Evolutionary conservation across 2,329 filamentous ascomycete species (phyloP).

Genomic region (Verticillium tricorpus): DNA sequence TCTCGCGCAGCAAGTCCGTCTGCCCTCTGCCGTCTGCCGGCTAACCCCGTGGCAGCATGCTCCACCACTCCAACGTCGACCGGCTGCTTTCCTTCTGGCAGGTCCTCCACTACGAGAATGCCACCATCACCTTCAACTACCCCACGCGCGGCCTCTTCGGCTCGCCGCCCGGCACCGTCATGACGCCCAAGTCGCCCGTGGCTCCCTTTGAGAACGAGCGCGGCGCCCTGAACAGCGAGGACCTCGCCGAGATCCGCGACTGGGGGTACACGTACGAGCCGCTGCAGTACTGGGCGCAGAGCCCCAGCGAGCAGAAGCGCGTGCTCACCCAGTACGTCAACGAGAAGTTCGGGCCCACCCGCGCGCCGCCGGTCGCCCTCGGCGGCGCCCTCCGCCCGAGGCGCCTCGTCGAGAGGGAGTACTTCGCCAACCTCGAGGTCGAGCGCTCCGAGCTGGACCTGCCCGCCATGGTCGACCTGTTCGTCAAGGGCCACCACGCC

Average conservation of each 20-base stretch:
- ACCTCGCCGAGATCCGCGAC: conserved; percentile 22
- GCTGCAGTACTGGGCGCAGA: conserved; percentile 45
- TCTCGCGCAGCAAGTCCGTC: background rate
- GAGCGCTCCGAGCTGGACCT: conserved; percentile 30
- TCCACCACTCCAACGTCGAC: conserved; percentile 57
- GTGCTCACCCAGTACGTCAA: conserved; percentile 56
- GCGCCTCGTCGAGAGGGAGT: conserved; percentile 19
- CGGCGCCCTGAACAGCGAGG: conserved; percentile 37
- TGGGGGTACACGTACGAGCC: conserved; percentile 39
- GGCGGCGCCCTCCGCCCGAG: background rate
- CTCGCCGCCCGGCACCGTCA: conserved; percentile 30
- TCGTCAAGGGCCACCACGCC: conserved; percentile 20
- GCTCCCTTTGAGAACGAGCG: conserved; percentile 43
- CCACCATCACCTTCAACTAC: conserved; percentile 30
- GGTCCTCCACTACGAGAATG: conserved; percentile 33
- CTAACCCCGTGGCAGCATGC: conserved; percentile 29
- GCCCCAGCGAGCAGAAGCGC: conserved; percentile 52
- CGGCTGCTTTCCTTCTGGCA: conserved; percentile 58
- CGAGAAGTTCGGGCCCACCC: conserved; percentile 36
- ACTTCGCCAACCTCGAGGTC: conserved; percentile 29
- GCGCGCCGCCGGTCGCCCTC: background rate
- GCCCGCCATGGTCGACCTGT: conserved; percentile 31
- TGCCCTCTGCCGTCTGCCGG: background rate
- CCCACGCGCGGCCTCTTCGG: conserved; percentile 31
- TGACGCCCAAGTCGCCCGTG: conserved; percentile 41